These are phyloP conservation scores for Xylaria castorea DNA, from an alignment of 495 filamentous ascomycete species.

Conservation along the genomic window DNA sequence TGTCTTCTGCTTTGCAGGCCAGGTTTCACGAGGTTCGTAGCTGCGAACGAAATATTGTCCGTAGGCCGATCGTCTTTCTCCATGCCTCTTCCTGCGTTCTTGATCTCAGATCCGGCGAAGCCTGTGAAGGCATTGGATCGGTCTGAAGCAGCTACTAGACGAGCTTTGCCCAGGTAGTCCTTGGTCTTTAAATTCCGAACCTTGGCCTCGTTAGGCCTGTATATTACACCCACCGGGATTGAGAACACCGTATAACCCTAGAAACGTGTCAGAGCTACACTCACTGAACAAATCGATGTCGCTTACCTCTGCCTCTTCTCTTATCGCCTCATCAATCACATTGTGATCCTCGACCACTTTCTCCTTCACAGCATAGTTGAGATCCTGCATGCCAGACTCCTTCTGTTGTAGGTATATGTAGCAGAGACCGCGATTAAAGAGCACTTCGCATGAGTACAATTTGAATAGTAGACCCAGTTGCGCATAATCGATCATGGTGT, in stretches of 20 bases:
- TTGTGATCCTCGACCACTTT: conserved; percentile 94
- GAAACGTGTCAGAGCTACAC: conserved; percentile 32
- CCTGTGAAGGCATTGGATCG: conserved; percentile 76
- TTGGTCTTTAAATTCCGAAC: conserved; percentile 97
- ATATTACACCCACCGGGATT: conserved; percentile 93
- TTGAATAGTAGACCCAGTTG: conserved; percentile 96
- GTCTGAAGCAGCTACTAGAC: conserved; percentile 92
- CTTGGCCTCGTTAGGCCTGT: conserved; percentile 95
- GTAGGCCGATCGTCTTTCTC: conserved; percentile 74
- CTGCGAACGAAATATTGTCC: conserved; percentile 86
- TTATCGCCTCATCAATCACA: conserved; percentile 96
- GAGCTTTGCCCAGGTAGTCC: conserved; percentile 94
- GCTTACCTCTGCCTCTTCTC: conserved; percentile 86
- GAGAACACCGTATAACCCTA: conserved; percentile 99
- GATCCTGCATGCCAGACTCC: conserved; percentile 86
- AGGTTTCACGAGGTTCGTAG: conserved; percentile 87
- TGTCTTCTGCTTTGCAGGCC: conserved; percentile 79
- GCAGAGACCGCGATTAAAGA: conserved; percentile 97
- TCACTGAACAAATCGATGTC: background rate
- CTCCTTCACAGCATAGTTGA: conserved; percentile 92
- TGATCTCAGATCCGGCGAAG: conserved; percentile 76
- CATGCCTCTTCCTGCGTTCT: conserved; percentile 52
- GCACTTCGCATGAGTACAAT: conserved; percentile 94
- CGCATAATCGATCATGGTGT: conserved; percentile 97
- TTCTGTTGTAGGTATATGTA: conserved; percentile 96